phyloP scores from a whole-genome alignment of 2,329 filamentous ascomycete genomes.

The Thielaviopsis musarum region DNA sequence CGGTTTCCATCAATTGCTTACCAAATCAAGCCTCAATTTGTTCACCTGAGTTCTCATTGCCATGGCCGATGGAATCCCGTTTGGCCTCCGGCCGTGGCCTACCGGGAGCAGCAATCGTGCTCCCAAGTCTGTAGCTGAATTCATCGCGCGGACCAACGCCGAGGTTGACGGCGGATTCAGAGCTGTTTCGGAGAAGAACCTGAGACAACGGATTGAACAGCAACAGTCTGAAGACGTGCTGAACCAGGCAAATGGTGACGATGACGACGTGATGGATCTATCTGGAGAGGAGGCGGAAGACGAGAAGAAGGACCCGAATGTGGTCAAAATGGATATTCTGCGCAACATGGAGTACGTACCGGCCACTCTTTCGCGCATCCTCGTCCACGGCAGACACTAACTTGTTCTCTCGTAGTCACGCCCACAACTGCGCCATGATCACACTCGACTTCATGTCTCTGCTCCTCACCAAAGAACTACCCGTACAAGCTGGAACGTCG shows the following conservation, averaged over 20 bases:
- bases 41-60: background rate
- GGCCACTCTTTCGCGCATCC: background rate
- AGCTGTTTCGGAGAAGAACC: slow-evolving; percentile 54
- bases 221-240: slow-evolving; percentile 29
- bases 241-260: slow-evolving; percentile 27
- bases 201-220: slow-evolving; percentile 40
- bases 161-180: slow-evolving; percentile 66
- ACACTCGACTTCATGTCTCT: slow-evolving; percentile 73
- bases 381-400: background rate
- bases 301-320: slow-evolving; percentile 25
- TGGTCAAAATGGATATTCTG: slow-evolving; percentile 40
- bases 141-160: slow-evolving; percentile 62
- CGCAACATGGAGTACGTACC: slow-evolving; percentile 37
- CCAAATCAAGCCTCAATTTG: background rate
- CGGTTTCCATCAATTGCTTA: background rate
- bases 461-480: slow-evolving; percentile 65
- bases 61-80: slow-evolving; percentile 10
- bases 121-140: slow-evolving; percentile 48
- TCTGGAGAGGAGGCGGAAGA: slow-evolving; percentile 26
- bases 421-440: slow-evolving; percentile 45
- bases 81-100: slow-evolving; percentile 13
- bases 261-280: slow-evolving; percentile 18
- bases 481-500: slow-evolving; percentile 49
- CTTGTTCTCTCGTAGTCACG: slow-evolving; percentile 21
- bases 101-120: slow-evolving; percentile 36